phyloP scores from a whole-genome alignment of 805 yeast genomes.

The Barnettozyma sucrosica region DNA sequence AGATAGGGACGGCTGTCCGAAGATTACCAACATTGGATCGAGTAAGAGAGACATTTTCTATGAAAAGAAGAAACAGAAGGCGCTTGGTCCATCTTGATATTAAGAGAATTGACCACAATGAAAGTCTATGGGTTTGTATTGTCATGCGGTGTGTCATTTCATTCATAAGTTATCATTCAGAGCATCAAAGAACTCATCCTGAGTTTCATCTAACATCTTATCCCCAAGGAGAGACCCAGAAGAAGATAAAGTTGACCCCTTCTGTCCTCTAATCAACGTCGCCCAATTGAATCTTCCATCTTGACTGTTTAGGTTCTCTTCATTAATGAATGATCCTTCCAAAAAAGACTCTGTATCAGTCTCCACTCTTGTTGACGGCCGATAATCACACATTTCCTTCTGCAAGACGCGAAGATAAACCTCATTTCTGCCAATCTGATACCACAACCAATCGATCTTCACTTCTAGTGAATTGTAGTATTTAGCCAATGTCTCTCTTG shows the following conservation, averaged over 20 bases:
- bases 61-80: slow-evolving; percentile 42
- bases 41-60: slow-evolving; percentile 59
- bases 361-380: not conserved
- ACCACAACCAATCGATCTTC: slow-evolving; percentile 51
- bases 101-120: not conserved
- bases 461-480: slow-evolving; percentile 44
- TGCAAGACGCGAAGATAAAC: slow-evolving; percentile 34
- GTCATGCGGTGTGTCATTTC: not conserved
- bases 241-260: not conserved
- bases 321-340: slow-evolving; percentile 24
- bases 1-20: slow-evolving; percentile 91
- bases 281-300: not conserved
- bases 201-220: not conserved
- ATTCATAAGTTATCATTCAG: slow-evolving; percentile 1
- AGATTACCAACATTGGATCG: slow-evolving; percentile 76
- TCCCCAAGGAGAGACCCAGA: not conserved
- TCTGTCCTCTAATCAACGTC: not conserved
- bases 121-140: not conserved
- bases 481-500: slow-evolving; percentile 42
- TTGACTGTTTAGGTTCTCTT: slow-evolving; percentile 3
- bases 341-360: slow-evolving; percentile 18
- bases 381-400: slow-evolving; percentile 10
- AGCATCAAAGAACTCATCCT: slow-evolving; percentile 10
- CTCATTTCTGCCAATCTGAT: slow-evolving; percentile 42
- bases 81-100: not conserved